Conservation (phyloP, 2,329 filamentous ascomycete genomes). For the Aureobasidium sp. region DNA sequence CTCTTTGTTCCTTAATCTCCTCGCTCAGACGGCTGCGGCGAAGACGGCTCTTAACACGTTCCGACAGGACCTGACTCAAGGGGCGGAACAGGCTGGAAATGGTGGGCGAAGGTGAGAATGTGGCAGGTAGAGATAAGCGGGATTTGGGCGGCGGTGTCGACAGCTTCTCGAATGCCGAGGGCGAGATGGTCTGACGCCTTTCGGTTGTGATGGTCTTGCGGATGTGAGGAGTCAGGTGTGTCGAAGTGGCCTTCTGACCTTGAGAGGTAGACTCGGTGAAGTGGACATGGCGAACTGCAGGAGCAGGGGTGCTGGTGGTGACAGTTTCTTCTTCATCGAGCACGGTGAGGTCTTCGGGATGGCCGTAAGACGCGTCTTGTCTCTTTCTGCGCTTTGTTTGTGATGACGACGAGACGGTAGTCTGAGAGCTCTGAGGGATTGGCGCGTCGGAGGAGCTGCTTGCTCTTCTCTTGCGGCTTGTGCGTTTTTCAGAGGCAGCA, state of each 20-base stretch:
- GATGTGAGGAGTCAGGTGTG: conserved; percentile 29
- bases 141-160: conserved; percentile 22
- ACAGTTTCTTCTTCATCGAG: conserved; percentile 4
- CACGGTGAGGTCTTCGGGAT: conserved; percentile 7
- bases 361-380: conserved; percentile 12
- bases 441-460: conserved; percentile 15
- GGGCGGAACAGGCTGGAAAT: conserved; percentile 25
- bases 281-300: conserved; percentile 23
- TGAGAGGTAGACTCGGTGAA: conserved; percentile 22
- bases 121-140: conserved; percentile 28
- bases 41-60: conserved; percentile 31
- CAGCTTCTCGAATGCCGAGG: conserved; percentile 15
- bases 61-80: conserved; percentile 26
- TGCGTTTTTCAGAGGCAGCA: conserved; percentile 1
- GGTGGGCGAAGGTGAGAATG: conserved; percentile 21
- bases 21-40: conserved; percentile 36
- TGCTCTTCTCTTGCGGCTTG: conserved; percentile 16
- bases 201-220: conserved; percentile 23
- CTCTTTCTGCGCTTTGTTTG: conserved; percentile 17
- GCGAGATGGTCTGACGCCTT: conserved; percentile 28
- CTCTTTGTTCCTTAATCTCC: conserved; percentile 29
- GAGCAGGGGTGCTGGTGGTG: conserved; percentile 16
- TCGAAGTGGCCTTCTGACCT: conserved; percentile 23
- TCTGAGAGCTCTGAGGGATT: conserved; percentile 2
- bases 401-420: conserved; percentile 9